A percentile compares a stretch with the other conserved stretches of the same genome.
Conservation (phyloP, 345 rosid species). For the Populus pruinosa region DNA sequence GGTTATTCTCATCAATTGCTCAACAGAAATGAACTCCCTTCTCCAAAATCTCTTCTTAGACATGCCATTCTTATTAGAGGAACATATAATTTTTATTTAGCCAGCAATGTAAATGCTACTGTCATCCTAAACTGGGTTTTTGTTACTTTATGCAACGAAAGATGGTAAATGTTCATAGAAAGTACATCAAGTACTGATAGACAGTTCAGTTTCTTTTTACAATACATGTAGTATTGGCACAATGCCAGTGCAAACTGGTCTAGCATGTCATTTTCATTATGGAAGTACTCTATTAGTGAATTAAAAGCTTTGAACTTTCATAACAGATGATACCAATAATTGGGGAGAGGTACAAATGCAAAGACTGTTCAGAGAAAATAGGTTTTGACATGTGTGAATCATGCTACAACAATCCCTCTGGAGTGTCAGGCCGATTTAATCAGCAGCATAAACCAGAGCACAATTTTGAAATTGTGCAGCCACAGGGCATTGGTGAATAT, state of each 20-base stretch:
- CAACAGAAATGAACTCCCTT: neutral
- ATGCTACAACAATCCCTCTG: conserved; percentile 7
- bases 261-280: neutral
- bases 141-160: neutral
- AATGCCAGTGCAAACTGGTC: neutral
- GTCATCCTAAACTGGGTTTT: neutral
- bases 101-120: neutral
- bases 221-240: neutral
- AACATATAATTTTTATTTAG: neutral
- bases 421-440: conserved; percentile 8
- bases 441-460: conserved; percentile 16
- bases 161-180: neutral
- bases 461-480: conserved; percentile 7
- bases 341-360: conserved; percentile 15
- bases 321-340: conserved; percentile 8
- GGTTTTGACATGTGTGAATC: conserved; percentile 12
- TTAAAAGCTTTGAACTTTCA: neutral
- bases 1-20: neutral
- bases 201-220: neutral
- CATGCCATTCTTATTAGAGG: neutral
- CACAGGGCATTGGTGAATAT: neutral
- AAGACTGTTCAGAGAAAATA: conserved; percentile 10
- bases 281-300: neutral
- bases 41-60: neutral
- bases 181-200: neutral